Evolutionary conservation across 2,329 filamentous ascomycete genomes (phyloP), one percentile per base, ranked within the genome.

Genomic region (Aspergillus cejpii): DNA sequence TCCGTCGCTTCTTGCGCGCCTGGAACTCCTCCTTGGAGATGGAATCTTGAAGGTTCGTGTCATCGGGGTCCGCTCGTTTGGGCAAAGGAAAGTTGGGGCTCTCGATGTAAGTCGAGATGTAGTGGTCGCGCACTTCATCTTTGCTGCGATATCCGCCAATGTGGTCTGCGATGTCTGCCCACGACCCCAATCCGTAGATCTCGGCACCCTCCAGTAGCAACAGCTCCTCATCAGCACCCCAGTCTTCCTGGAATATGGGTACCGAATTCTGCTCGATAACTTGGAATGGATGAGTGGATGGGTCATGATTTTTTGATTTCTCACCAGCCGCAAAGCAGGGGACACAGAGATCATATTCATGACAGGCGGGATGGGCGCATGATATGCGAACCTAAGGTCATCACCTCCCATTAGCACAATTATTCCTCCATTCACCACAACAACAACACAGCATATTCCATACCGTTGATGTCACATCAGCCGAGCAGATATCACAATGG

Each of bases 201-300:
- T 98, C 92, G 8, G 88, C 89, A 17, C 92, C 92, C 70, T 98
- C 92, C 0, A 98, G 71, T 42, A 98, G 72, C 4, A 97, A 72
- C n/a, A 97, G 70, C 67, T 98, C 92, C 65, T 98, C 92, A 63
- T 98, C 92, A 19, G 92, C 92, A 41, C 92, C 92, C 92, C 92
- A 98, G 61, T 95, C 90, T 46, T 81, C 79, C 54, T 90, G 84
- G 60, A 94, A 98, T 47, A 98, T 97, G 1, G 92, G 92, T 39
- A 98, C 94, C 0, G 91, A 96, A 63, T 98, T 95, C 61, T 97
- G 92, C 66, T 98, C 92, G 54, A 98, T 96, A 26, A 98, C 92
- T 51, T 87, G 85, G 66, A 84, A 98, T 11, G 87, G 76, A 68
- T 98, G 92, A 10, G 85, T 86, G 4, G 82, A 78, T 6, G 92